Evolutionary conservation across 331 rosid species (phyloP).

Genomic region (Quercus tomentella): DNA sequence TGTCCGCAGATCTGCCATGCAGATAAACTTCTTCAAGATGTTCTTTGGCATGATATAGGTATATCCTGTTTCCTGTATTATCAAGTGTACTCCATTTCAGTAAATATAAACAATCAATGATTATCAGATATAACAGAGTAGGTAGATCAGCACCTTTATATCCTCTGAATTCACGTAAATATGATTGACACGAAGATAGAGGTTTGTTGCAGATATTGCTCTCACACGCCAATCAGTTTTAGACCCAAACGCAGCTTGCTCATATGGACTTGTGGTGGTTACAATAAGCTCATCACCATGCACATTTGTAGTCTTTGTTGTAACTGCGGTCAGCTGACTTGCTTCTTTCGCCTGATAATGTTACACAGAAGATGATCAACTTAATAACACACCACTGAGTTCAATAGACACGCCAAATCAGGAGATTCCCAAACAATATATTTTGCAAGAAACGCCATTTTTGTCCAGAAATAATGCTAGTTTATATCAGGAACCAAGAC

Average conservation of each 20-base stretch:
- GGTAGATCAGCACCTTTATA: conserved; percentile 56
- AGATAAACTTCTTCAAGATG: conserved; percentile 84
- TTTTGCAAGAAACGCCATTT: too few species aligned
- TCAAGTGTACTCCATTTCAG: conserved; percentile 17
- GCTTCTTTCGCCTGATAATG: conserved; percentile 75
- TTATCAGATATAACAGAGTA: conserved; percentile 3
- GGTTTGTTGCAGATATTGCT: conserved; percentile 94
- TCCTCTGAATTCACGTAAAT: conserved; percentile 96
- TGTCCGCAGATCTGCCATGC: conserved; percentile 94
- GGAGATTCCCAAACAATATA: too few species aligned
- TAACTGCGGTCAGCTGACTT: conserved; percentile 89
- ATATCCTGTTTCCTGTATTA: conserved; percentile 92
- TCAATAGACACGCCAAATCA: too few species aligned
- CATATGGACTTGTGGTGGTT: conserved; percentile 95
- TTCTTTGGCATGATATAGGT: conserved; percentile 98
- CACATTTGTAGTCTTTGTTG: conserved; percentile 86
- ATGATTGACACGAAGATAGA: conserved; percentile 94
- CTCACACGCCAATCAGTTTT: conserved; percentile 99
- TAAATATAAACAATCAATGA: background rate
- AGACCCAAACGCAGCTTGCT: conserved; percentile 85
- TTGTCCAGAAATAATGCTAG: background rate
- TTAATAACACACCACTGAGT: background rate
- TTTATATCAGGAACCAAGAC: background rate
- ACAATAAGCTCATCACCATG: conserved; percentile 94
- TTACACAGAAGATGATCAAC: background rate